Conservation (phyloP, 106 monocot species). For the Dendrobium huoshanense region DNA sequence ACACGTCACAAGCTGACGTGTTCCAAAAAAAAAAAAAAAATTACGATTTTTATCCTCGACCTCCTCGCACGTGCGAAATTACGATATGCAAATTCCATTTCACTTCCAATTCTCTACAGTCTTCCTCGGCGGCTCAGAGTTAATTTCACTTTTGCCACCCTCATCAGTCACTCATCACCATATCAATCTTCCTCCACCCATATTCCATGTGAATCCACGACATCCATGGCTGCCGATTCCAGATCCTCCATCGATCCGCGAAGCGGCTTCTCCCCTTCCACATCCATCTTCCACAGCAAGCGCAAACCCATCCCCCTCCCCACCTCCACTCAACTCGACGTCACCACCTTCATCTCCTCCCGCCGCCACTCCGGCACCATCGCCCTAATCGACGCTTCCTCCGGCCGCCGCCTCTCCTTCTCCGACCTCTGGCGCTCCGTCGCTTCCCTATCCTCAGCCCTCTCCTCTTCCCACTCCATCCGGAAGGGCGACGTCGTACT, state of each 20-base stretch:
- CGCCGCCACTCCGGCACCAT: slow-evolving; percentile 46
- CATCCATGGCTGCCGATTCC: neutral
- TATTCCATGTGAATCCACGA: neutral
- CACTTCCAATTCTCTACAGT: neutral
- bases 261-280: slow-evolving; percentile 66
- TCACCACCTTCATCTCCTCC: slow-evolving; percentile 67
- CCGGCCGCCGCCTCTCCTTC: slow-evolving; percentile 67
- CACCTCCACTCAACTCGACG: slow-evolving; percentile 32
- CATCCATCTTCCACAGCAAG: slow-evolving; percentile 60
- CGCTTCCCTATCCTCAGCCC: slow-evolving; percentile 37
- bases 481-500: slow-evolving; percentile 61
- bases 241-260: slow-evolving; percentile 22
- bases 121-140: neutral
- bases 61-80: too few relatives aligned
- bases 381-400: slow-evolving; percentile 83
- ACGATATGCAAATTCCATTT: too few relatives aligned
- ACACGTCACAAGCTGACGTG: too few relatives aligned
- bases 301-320: slow-evolving; percentile 59
- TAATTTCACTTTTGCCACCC: neutral
- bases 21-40: too few relatives aligned
- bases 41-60: too few relatives aligned
- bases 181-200: neutral
- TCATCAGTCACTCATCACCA: neutral
- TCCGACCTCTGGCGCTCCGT: slow-evolving; percentile 51
- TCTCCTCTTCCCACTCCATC: slow-evolving; percentile 31